A percentile compares a stretch with the other conserved stretches of the same genome.
Conservation (phyloP, 257 asterid genomes). For the Scutellaria minor region DNA sequence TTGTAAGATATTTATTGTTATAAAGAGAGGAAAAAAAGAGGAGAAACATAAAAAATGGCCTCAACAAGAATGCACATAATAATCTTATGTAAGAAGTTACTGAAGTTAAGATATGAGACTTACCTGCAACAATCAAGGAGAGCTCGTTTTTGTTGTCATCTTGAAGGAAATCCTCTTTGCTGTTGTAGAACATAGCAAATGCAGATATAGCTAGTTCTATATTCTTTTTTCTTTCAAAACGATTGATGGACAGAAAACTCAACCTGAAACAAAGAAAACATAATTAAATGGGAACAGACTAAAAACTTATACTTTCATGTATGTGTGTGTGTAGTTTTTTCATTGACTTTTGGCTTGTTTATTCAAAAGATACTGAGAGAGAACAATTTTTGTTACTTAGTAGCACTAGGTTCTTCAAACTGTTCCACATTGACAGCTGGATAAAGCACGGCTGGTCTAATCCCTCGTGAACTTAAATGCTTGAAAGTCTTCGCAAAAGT, state of each 20-base stretch:
- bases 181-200: conserved; percentile 65
- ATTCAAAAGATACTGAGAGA: conserved; percentile 45
- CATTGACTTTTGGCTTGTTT: background rate
- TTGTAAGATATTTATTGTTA: background rate
- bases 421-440: conserved; percentile 93
- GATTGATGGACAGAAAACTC: conserved; percentile 92
- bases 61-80: conserved; percentile 2
- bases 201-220: conserved; percentile 92
- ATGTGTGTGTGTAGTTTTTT: background rate
- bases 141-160: conserved; percentile 48
- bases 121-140: conserved; percentile 82
- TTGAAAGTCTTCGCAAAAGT: conserved; percentile 93
- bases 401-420: conserved; percentile 63
- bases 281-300: background rate
- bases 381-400: conserved; percentile 56
- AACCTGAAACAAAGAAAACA: conserved; percentile 50
- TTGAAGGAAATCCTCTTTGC: conserved; percentile 40
- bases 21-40: background rate
- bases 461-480: conserved; percentile 63
- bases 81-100: conserved; percentile 3
- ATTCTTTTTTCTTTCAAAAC: conserved; percentile 95
- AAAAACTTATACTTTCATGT: background rate
- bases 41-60: background rate
- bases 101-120: conserved; percentile 28
- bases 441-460: conserved; percentile 89